Base-by-base conservation (phyloP, 805 yeast species). In the Clavispora santaluciae region DNA sequence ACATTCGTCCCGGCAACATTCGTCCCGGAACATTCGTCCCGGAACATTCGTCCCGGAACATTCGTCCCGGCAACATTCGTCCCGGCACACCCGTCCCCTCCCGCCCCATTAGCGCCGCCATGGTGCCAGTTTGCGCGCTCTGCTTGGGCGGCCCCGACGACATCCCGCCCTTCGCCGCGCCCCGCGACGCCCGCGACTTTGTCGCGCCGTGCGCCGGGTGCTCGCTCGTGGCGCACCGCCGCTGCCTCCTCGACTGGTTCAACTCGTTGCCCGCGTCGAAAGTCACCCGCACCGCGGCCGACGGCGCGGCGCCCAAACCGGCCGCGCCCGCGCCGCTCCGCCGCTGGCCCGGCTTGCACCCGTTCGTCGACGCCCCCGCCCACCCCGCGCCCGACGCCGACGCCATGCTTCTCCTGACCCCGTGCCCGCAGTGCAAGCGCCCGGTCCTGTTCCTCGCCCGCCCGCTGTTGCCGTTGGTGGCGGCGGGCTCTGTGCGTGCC, bases 381-480 rank as follows among this genome's bases (percentile, higher is more conserved):
- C 20, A 11, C 18, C n/a, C 7, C 26, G 17, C 9, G 18, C 36
- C 30, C 21, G 36, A 33, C 9, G 36, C 37, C 24, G 15, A 15
- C 10, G 22, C 21, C n/a, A 35, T 39, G 23, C 28, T 36, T 5
- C 44, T 48, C 9, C 39, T 61, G 23, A 62, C 68, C 5, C 50
- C 63, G 5, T 69, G 74, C 41, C 73, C 73, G 3, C 74, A 69
- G 43, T 69, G 74, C 44, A 66, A 66, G 40, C 49, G 54, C 20
- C 57, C 60, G 21, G 61, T 69, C 35, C 43, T 54, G 8, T 67
- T 69, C 47, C 47, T 55, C 23, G 57, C 66, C 60, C 53, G 54
- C 41, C 42, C 57, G 22, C 64, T 67, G 28, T 35, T 51, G 7
- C 26, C 62, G 6, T 42, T 69, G 22, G 41, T 60, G 1, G 22